Conservation (phyloP, 345 rosid genomes). For the Ceriops decandra region DNA sequence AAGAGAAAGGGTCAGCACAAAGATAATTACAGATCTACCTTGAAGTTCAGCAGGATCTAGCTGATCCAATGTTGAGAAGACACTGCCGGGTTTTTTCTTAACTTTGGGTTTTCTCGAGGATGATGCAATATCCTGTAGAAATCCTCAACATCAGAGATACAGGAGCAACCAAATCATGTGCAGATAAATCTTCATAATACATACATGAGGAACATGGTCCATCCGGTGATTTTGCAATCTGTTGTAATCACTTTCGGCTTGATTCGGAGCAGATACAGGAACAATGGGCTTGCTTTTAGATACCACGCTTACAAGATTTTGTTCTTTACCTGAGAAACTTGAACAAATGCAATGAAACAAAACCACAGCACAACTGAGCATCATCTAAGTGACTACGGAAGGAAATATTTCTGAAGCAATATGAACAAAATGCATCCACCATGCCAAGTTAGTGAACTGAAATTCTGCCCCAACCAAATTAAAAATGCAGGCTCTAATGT, state of each 20-base stretch:
- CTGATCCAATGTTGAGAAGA: slow-evolving; percentile 33
- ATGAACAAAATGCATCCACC: no score
- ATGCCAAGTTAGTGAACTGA: no score
- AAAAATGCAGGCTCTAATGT: no score
- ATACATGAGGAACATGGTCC: slow-evolving; percentile 46
- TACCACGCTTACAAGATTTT: slow-evolving; percentile 35
- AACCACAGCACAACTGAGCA: slow-evolving; percentile 35
- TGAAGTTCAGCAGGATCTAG: slow-evolving; percentile 63
- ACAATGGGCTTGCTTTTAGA: slow-evolving; percentile 49
- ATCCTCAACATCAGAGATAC: slow-evolving; percentile 19
- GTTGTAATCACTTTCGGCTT: slow-evolving; percentile 39
- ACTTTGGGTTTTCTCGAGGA: slow-evolving; percentile 62
- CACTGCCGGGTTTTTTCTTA: slow-evolving; percentile 62
- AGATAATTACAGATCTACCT: slow-evolving; percentile 44
- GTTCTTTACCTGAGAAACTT: slow-evolving; percentile 77
- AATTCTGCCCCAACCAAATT: no score
- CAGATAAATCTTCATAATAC: slow-evolving; percentile 25
- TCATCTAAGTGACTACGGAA: no score
- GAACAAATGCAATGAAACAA: slow-evolving; percentile 55
- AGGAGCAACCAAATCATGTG: slow-evolving; percentile 17
- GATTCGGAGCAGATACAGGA: slow-evolving; percentile 36
- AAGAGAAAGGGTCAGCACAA: slow-evolving; percentile 1
- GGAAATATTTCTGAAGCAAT: no score
- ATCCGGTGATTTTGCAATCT: slow-evolving; percentile 39
- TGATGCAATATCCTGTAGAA: slow-evolving; percentile 58